Evolutionary conservation across 2,329 filamentous ascomycete species (phyloP), one percentile per base, ranked within the genome.

Genomic region (Colletotrichum truncatum): DNA sequence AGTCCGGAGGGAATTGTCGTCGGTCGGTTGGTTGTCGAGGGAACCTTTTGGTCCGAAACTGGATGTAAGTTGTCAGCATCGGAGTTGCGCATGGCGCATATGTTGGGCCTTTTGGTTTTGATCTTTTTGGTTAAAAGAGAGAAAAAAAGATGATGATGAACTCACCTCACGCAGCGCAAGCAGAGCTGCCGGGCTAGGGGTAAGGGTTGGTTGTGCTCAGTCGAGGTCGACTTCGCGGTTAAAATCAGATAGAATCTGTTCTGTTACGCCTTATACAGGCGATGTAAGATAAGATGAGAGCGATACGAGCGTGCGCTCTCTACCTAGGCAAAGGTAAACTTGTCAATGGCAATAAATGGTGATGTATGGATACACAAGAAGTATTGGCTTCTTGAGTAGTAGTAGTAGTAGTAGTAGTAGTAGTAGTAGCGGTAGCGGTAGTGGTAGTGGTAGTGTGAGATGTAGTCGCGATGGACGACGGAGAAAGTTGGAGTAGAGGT

Each of bases 91-190:
- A n/a, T n/a, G n/a, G n/a, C n/a, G n/a, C n/a, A n/a, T n/a, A n/a
- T n/a, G n/a, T n/a, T n/a, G n/a, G n/a, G n/a, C n/a, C n/a, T n/a
- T n/a, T n/a, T n/a, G n/a, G 23, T 34, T 30, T 28, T 46, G 41
- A 30, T 46, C 53, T 10, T n/a, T 4, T 39, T 12, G 36, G 36
- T 16, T n/a, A 16, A 14, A 16, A 39, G 36, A 39, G 12, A 39
- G n/a, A 18, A 16, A 18, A 7, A 16, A 8, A 16, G 52, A 49
- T 30, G 26, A 38, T 62, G 34, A 28, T n/a, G 51, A 56, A 72
- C 82, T 71, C 78, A 93, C 91, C 91, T 94, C 90, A 90, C 90
- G 90, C 90, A 93, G 89, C 86, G 89, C 90, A 91, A 92, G 89
- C 90, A 80, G 89, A 88, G 85, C 87, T 88, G 91, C 90, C 91